Evolutionary conservation across 441 rosid species (phyloP), one percentile per base, ranked within the genome.

Genomic region (Flueggea neowawraea): DNA sequence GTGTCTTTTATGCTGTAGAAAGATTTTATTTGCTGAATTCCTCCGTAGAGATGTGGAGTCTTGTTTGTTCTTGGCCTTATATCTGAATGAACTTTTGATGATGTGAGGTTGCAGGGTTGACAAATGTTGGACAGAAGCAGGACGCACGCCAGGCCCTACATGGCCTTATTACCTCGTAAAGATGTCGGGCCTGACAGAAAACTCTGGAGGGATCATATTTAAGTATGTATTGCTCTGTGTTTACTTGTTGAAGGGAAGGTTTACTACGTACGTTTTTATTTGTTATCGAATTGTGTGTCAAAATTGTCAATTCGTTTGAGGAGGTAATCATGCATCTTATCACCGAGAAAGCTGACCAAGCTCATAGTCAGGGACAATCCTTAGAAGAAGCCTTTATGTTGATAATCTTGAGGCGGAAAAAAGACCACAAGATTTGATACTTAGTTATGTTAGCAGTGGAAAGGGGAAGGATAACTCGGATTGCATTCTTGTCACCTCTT

Each of bases 401-500:
- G 99, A 95, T 80, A 98, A 95, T 63, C 96, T 95, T 44, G 99
- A 95, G 72, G 99, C 98, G 1, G 99, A 92, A 75, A 83, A 86
- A 60, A 90, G 96, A 65, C 98, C 99, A 4, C 97, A 92, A 67
- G 99, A 92, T 80, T 73, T 95, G 64, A 91, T 92, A 95, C 87
- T 95, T 22, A 95, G 99, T 70, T 90, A 92, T 70, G 98, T 95
- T 70, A 90, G 99, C 67, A 97, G 98, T 62, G 99, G 92, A 77
- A 95, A 92, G 69, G 99, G 98, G 44, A 95, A 95, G 78, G 98
- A 92, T 44, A 88, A 98, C 81, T 95, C 98, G 61, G 99, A 92
- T 68, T 84, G 96, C 3, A 97, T 92, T 61, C 84, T 92, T 57
- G 99, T 95, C 66, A 95, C 98, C n/a, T 98, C 98, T 4, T 95